Percentiles rank a stretch among this genome's conserved stretches.
These are phyloP conservation scores for Arabidopsis suecica DNA, from an alignment of 345 rosid species.

Conservation along the genomic window DNA sequence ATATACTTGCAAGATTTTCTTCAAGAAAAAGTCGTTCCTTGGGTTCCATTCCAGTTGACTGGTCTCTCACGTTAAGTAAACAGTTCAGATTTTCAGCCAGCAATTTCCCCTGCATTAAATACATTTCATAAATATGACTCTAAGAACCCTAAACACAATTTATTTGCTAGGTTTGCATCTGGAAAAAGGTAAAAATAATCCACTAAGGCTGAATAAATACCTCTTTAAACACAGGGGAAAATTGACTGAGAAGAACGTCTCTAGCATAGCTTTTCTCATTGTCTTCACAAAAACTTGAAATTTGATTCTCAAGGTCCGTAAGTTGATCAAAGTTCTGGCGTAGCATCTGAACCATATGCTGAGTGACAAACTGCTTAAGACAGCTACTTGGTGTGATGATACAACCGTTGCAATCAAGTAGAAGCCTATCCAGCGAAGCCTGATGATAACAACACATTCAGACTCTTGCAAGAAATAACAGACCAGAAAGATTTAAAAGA, in stretches of 20 bases:
- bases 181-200: slow-evolving; percentile 16
- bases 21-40: slow-evolving; percentile 48
- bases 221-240: slow-evolving; percentile 59
- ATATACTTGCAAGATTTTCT: slow-evolving; percentile 49
- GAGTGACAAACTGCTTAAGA: slow-evolving; percentile 55
- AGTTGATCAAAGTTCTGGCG: slow-evolving; percentile 66
- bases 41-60: slow-evolving; percentile 39
- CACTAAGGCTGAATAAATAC: slow-evolving; percentile 46
- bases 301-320: slow-evolving; percentile 61
- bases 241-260: slow-evolving; percentile 56
- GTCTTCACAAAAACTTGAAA: slow-evolving; percentile 49
- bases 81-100: slow-evolving; percentile 57
- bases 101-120: slow-evolving; percentile 61
- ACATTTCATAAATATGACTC: slow-evolving; percentile 11
- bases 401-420: slow-evolving; percentile 54
- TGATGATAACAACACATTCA: slow-evolving; percentile 45
- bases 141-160: slow-evolving; percentile 21
- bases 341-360: slow-evolving; percentile 53
- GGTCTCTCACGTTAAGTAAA: slow-evolving; percentile 35
- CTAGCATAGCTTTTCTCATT: slow-evolving; percentile 54
- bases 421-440: slow-evolving; percentile 74
- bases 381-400: slow-evolving; percentile 45
- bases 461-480: slow-evolving; percentile 35
- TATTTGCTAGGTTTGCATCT: slow-evolving; percentile 15
- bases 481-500: slow-evolving; percentile 18